Base-by-base conservation (phyloP, 371 early-diverging fungal species). In the Umbelopsis sp. region DNA sequence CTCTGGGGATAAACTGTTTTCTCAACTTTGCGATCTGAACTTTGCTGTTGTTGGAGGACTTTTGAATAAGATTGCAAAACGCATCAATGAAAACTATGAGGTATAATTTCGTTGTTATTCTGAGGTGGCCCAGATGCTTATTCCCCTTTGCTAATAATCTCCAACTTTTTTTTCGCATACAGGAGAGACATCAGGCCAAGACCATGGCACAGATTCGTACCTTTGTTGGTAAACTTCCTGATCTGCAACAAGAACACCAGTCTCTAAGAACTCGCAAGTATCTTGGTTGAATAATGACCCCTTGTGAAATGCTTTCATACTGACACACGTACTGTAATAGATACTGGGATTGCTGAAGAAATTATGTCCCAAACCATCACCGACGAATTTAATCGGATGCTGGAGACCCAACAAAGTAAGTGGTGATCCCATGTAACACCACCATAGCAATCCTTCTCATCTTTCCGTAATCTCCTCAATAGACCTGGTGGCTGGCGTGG, bases 401-500 rank as follows among this genome's bases (percentile, higher is more conserved):
- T 97, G 41, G 96, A 96, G 72, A 89, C 93, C 4, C 95, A 97
- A 74, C 97, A 97, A 82, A 92, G 95, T 92, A 82, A 72, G 74
- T 45, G 11, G 1, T 14, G 44, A 11, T 32, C 9, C 29, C 18
- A 35, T 24, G 2, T 38, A 50, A 9, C 32, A 16, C 24, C 5
- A 22, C 25, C 22, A 20, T 4, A 22, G 20, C 25, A 18, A 24
- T 22, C 24, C 10, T 22, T 65, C 46, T 32, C 18, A 46, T 10
- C 10, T 57, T 44, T 69, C 10, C 18, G 10, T 3, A 14, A 2
- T 6, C 45, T 48, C n/a, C 50, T 65, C 18, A 50, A 4, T 76
- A 94, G 92, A 91, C 69, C 83, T 95, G n/a, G 89, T 95, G 14
- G 91, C 92, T 24, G 95, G 94, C 3, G 87, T 89, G 50, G 88